These are phyloP conservation scores for Akanthomyces uredinophilus DNA, from an alignment of 2,329 filamentous ascomycete species.

Conservation along the genomic window DNA sequence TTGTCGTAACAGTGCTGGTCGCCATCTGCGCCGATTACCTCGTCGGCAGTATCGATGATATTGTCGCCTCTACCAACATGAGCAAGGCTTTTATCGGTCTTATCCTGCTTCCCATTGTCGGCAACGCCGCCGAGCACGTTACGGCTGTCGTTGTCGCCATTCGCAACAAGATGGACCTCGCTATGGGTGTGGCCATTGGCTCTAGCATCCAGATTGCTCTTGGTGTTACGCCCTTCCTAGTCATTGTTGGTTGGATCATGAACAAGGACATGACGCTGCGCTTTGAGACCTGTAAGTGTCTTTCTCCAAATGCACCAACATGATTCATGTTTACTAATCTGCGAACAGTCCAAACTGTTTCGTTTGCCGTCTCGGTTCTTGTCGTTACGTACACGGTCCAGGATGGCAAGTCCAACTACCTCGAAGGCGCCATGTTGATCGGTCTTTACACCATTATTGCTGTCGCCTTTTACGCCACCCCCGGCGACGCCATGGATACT, in stretches of 20 bases:
- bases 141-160: conserved; percentile 74
- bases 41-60: conserved; percentile 68
- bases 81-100: conserved; percentile 79
- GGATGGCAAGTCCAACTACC: conserved; percentile 79
- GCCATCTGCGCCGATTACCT: conserved; percentile 72
- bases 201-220: conserved; percentile 79
- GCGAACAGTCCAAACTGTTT: conserved; percentile 61
- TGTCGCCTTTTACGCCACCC: conserved; percentile 54
- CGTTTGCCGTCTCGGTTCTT: conserved; percentile 69
- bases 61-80: conserved; percentile 65
- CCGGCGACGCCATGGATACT: conserved; percentile 42
- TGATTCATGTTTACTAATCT: too few relatives aligned
- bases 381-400: conserved; percentile 73
- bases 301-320: too few relatives aligned
- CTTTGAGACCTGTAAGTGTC: conserved; percentile 57
- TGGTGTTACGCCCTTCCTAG: conserved; percentile 73
- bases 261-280: conserved; percentile 68
- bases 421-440: conserved; percentile 67
- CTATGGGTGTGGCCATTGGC: conserved; percentile 76
- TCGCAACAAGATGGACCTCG: conserved; percentile 69
- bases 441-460: conserved; percentile 56
- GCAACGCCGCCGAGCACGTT: conserved; percentile 76
- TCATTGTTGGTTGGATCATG: conserved; percentile 76
- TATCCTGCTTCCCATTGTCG: conserved; percentile 73
- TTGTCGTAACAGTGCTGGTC: conserved; percentile 65